Percentiles rank a stretch among this genome's conserved stretches.
These are phyloP conservation scores for Mycena chlorophos DNA, from an alignment of 768 basidiomycete species.

Conservation along the genomic window DNA sequence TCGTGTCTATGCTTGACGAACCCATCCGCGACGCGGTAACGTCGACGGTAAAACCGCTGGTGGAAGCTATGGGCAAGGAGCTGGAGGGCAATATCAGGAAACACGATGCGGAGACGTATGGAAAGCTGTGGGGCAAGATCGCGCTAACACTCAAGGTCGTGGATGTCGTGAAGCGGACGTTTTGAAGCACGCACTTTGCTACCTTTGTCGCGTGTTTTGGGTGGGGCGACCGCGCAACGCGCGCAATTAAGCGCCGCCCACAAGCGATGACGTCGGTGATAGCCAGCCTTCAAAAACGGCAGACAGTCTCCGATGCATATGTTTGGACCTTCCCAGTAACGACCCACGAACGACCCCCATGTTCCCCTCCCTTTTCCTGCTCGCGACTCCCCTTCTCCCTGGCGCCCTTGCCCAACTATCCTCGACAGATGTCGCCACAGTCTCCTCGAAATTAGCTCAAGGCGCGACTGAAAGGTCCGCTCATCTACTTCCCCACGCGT, in stretches of 20 bases:
- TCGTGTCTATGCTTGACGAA: conserved; percentile 13
- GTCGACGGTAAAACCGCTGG: conserved; percentile 12
- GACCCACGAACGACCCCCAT: background rate
- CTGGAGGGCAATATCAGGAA: conserved; percentile 7
- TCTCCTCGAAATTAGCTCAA: conserved; percentile 39
- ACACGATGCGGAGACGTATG: conserved; percentile 16
- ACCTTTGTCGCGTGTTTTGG: too few species aligned
- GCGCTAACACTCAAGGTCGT: conserved; percentile 16
- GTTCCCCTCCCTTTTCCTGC: background rate
- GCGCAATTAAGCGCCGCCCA: background rate
- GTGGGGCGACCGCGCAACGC: background rate
- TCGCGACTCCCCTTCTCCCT: conserved; percentile 3
- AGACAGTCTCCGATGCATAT: background rate
- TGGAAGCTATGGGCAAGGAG: conserved; percentile 5
- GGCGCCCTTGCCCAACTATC: conserved; percentile 32
- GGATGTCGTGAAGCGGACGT: conserved; percentile 4
- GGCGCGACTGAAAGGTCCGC: conserved; percentile 38
- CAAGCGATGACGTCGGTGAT: background rate
- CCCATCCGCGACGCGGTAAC: conserved; percentile 16
- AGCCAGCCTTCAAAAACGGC: background rate
- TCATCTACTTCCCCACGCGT: background rate
- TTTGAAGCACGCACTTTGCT: too few species aligned
- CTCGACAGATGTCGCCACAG: conserved; percentile 31
- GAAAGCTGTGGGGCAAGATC: conserved; percentile 15
- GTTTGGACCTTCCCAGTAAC: background rate